Evolutionary conservation across 768 basidiomycete genomes (phyloP), one percentile per base, ranked within the genome.

Genomic region (Chalciporus piperatus): DNA sequence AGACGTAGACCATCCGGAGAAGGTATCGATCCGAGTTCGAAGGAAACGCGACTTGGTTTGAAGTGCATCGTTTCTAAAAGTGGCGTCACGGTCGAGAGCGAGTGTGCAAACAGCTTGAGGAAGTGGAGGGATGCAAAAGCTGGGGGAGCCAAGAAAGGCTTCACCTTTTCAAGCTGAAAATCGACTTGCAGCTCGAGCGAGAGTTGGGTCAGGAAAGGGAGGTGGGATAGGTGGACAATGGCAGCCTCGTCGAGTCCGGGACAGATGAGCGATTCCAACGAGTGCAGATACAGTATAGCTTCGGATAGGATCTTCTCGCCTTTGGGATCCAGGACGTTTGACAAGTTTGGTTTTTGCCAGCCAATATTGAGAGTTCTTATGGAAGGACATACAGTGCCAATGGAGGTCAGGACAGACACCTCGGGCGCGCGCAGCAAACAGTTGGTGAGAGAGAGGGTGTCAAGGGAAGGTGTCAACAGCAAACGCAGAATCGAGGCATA

Each of bases 381-480:
- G 7, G 56, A 48, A n/a, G 54, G 62, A 45, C 65, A 65, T 14
- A 53, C 9, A 14, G 50, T 52, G 10, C 64, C 59, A 14, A 65
- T 55, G 44, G 43, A 58, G 25, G 51, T 48, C 33, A 65, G 32
- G 32, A 67, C 47, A 7, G 64, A 59, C 13, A 55, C 52, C 37
- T 58, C 59, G 19, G 57, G 56, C 12, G 45, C 44, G 17, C 51
- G 59, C 28, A 64, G 45, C n/a, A 20, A 0, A 42, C 45, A 56
- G 32, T 0, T 35, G 3, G 44, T 40, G 35, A 65, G 44, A 12
- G 52, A 41, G 27, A 66, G 56, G 16, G 23, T 22, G 45, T 47
- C 52, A 2, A 66, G 60, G 19, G 60, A 55, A 27, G 65, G 58
- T 3, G 65, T 58, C 27, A 66, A 41, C 3, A 66, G 53, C 40